Evolutionary conservation across 495 filamentous ascomycete genomes (phyloP), one percentile per base, ranked within the genome.

Genomic region (Penicillium roqueforti): DNA sequence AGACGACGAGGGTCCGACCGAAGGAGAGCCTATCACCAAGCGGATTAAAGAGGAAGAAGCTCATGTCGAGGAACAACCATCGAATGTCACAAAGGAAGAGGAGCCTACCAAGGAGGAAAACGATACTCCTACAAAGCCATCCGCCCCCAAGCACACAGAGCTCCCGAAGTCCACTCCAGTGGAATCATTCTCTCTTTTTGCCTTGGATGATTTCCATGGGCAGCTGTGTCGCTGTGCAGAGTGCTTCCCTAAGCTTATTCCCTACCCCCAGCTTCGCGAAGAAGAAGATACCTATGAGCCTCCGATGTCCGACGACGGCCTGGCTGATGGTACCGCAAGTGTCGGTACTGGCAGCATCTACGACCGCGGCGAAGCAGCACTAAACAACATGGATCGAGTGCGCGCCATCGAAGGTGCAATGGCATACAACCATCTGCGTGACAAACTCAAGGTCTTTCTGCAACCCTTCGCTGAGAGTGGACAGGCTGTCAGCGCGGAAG

Each of bases 361-460:
- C 28, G 91, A 97, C 23, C 86, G 89, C 18, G 93, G 92, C 36
- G 92, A 97, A 67, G 88, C 87, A 22, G 93, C 91, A 0, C 77
- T 98, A 25, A 89, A 82, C 67, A 92, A 87, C 56, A 83, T 98
- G 18, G 93, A 97, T 67, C 85, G 93, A 3, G 91, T 97, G 16
- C 76, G 85, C 18, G 93, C 93, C 4, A 96, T 98, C 56, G 92
- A 98, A 68, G 93, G 93, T 18, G 92, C 95, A 10, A 96, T 96
- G 90, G 90, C 88, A 11, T 98, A 97, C 68, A 96, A 96, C 60
- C 84, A 93, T 56, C 80, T 98, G 19, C 92, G 92, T 58, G 92
- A 97, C 43, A 92, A 92, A 62, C 83, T 98, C 13, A 97, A 91
- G 78, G 82, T 82, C 3, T 97, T 98, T 66, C 80, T 98, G 53